Evolutionary conservation across 2,329 filamentous ascomycete genomes (phyloP), one percentile per base, ranked within the genome.

Genomic region (Curvularia lunata): DNA sequence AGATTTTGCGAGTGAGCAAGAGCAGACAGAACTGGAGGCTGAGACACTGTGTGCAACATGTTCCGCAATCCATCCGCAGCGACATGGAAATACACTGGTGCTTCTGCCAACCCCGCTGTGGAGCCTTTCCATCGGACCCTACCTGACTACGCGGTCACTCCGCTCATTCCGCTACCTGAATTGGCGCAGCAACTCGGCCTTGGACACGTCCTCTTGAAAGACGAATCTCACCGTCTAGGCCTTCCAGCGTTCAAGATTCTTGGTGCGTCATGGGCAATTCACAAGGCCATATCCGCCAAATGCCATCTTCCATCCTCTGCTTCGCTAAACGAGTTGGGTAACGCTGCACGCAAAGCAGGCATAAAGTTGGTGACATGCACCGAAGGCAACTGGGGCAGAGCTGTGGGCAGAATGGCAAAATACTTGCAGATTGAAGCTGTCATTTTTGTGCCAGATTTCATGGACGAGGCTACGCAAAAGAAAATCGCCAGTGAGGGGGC

Each of bases 221-320:
- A 92, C 66, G 90, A 94, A 73, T 86, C 84, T 27, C 80, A 77
- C 52, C 84, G 90, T 5, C 85, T 91, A 37, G 87, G 87, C 0
- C 80, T 93, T 1, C 88, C 89, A 0, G 84, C 90, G 0, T 94
- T 93, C 81, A 95, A 95, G 75, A 90, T 93, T 43, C 83, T 93
- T 0, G 91, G 91, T 19, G 90, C 91, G 1, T 90, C 88, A 0
- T 94, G 89, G 89, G 89, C 85, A 0, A 82, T 85, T 3, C 88
- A 86, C 65, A 82, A 84, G 6, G 85, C 87, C 13, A 68, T 91
- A 6, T 70, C 78, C 0, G 68, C 76, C 1, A 72, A 77, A 7
- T 73, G 87, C 0, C 73, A 70, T 1, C 73, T 86, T 0, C 73
- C 81, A 0, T 61, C 78, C 0, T 77, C 78, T 1, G 71, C 80